These are phyloP conservation scores for Candida sojae DNA, from an alignment of 1,139 yeast genomes.

Conservation along the genomic window DNA sequence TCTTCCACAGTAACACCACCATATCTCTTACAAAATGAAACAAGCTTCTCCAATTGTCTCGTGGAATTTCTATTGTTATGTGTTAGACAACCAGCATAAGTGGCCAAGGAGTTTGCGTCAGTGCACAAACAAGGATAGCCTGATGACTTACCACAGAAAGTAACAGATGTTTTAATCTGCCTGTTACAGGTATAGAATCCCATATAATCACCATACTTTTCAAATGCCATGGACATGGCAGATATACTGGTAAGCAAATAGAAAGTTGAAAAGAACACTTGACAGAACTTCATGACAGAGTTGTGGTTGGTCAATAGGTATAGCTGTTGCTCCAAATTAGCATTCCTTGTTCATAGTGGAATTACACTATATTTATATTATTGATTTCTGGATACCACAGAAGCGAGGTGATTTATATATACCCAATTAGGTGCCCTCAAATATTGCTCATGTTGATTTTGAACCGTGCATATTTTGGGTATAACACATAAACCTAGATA, in stretches of 20 bases:
- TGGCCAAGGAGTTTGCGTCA: constrained; percentile 14
- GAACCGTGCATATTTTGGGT: too few species aligned
- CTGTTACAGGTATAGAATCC: not conserved
- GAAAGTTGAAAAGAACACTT: not conserved
- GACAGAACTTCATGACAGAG: not conserved
- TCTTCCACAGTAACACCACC: constrained; percentile 15
- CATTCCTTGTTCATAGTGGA: too few species aligned
- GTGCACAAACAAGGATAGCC: constrained; percentile 12
- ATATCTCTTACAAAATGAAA: not conserved
- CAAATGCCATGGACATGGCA: not conserved
- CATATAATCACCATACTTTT: not conserved
- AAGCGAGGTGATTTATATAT: too few species aligned
- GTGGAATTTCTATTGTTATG: constrained; percentile 2
- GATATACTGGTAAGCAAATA: not conserved
- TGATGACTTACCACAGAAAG: not conserved
- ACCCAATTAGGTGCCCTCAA: too few species aligned
- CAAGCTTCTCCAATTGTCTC: not conserved
- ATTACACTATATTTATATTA: too few species aligned
- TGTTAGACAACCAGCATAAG: constrained; percentile 17
- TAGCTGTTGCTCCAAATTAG: too few species aligned
- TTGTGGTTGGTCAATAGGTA: too few species aligned
- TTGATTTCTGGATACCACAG: too few species aligned
- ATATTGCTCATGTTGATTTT: too few species aligned
- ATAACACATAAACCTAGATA: too few species aligned
- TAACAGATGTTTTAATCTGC: not conserved